Percentiles rank a stretch among this genome's conserved stretches.
Evolutionary conservation across 2,329 filamentous ascomycete genomes (phyloP).

Genomic region (Curvularia sp.): DNA sequence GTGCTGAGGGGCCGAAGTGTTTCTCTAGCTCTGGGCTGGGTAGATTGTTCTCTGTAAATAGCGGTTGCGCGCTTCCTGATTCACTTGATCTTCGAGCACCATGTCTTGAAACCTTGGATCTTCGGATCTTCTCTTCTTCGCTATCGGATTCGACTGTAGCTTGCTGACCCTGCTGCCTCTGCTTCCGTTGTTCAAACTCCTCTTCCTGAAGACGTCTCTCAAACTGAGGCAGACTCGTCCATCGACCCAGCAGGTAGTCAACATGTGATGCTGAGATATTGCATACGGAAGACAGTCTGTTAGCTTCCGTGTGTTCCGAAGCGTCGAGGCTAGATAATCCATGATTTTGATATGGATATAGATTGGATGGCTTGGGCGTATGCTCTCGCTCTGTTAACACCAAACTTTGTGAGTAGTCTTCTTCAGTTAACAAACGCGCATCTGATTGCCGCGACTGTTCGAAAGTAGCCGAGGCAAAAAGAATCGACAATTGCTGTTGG

Average conservation of each 20-base stretch:
- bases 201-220: conserved; percentile 37
- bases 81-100: conserved; percentile 22
- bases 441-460: conserved; percentile 24
- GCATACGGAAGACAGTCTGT: conserved; percentile 37
- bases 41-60: conserved; percentile 38
- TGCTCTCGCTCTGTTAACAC: conserved; percentile 16
- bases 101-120: conserved; percentile 22
- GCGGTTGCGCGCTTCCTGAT: conserved; percentile 35
- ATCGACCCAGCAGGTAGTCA: conserved; percentile 41
- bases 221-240: conserved; percentile 46
- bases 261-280: conserved; percentile 32
- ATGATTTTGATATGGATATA: conserved; percentile 41
- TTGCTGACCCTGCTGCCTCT: conserved; percentile 41
- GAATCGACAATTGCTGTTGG: conserved; percentile 50
- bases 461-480: conserved; percentile 34
- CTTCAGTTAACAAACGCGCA: conserved; percentile 38
- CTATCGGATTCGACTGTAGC: conserved; percentile 47
- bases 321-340: conserved; percentile 37
- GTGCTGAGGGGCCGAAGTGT: conserved; percentile 30
- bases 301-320: conserved; percentile 27
- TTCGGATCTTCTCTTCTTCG: conserved; percentile 36
- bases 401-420: conserved; percentile 41
- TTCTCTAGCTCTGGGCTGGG: conserved; percentile 32
- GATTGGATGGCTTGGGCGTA: conserved; percentile 28
- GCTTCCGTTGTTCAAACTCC: conserved; percentile 30